Evolutionary conservation across 371 early-diverging fungal genomes (phyloP).

Genomic region (Mucor racemosus): DNA sequence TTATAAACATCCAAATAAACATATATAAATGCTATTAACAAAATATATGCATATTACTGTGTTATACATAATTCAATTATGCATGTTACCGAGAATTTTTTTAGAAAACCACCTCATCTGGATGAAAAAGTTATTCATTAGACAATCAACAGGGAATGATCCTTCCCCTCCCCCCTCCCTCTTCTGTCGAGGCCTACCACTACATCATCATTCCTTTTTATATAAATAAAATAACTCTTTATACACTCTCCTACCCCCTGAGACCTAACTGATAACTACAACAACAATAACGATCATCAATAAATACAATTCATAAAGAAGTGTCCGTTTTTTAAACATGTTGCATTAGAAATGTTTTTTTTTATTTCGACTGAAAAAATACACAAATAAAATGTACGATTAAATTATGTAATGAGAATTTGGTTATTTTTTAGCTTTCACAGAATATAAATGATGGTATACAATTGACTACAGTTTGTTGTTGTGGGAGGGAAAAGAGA

Average conservation of each 20-base stretch:
- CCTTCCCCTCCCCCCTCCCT: too few relatives aligned
- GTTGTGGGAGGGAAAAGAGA: not conserved
- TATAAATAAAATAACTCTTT: too few relatives aligned
- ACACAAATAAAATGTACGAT: constrained; percentile 1
- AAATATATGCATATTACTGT: too few relatives aligned
- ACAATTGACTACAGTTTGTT: not conserved
- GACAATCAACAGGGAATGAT: too few relatives aligned
- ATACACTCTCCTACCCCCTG: not conserved
- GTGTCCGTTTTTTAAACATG: not conserved
- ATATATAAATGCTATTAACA: too few relatives aligned
- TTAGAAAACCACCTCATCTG: too few relatives aligned
- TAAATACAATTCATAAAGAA: not conserved
- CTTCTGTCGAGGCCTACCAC: too few relatives aligned
- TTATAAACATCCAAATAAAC: too few relatives aligned
- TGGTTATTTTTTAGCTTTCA: not conserved
- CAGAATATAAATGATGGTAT: not conserved
- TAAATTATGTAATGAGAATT: not conserved
- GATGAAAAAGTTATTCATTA: too few relatives aligned
- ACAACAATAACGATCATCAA: not conserved
- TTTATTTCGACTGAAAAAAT: not conserved
- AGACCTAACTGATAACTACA: not conserved
- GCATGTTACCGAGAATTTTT: too few relatives aligned
- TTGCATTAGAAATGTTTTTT: constrained; percentile 6
- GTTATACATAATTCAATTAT: too few relatives aligned
- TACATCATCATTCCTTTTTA: too few relatives aligned